A percentile compares a stretch with the other conserved stretches of the same genome.
phyloP scores from a whole-genome alignment of 306 rosid species.

The Begonia fuchsioides region DNA sequence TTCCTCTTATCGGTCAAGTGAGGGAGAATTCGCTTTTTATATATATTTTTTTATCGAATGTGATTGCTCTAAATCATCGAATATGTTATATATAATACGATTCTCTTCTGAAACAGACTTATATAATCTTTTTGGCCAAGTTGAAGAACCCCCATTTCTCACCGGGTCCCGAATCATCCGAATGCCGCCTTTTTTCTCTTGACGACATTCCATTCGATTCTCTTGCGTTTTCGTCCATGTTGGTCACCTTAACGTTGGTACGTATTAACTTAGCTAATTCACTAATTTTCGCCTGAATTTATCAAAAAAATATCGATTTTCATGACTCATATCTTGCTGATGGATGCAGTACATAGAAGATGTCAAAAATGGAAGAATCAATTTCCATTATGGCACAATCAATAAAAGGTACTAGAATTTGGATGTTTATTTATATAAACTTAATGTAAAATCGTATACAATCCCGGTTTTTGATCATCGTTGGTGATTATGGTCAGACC shows the following conservation, averaged over 20 bases:
- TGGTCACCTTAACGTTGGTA: slow-evolving; percentile 87
- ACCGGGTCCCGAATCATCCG: slow-evolving; percentile 95
- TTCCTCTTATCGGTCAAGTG: slow-evolving; percentile 93
- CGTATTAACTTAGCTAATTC: background rate
- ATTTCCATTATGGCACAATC: slow-evolving; percentile 82
- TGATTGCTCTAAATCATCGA: background rate
- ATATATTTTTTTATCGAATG: too few species aligned
- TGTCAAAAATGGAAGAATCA: slow-evolving; percentile 51
- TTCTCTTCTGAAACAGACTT: slow-evolving; percentile 44
- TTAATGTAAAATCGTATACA: background rate
- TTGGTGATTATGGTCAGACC: slow-evolving; percentile 45
- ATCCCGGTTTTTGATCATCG: background rate
- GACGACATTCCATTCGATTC: slow-evolving; percentile 79
- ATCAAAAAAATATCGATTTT: background rate
- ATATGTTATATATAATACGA: slow-evolving; percentile 12
- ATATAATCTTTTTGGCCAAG: slow-evolving; percentile 75
- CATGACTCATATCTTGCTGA: background rate
- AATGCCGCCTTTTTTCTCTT: slow-evolving; percentile 60
- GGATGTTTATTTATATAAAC: background rate
- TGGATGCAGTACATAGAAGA: slow-evolving; percentile 65
- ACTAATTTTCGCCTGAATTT: too few species aligned
- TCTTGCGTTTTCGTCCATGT: slow-evolving; percentile 88
- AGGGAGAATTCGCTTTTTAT: slow-evolving; percentile 13
- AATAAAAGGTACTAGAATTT: slow-evolving; percentile 44
- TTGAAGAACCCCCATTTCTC: slow-evolving; percentile 75